Percentiles rank a stretch among this genome's conserved stretches.
These are phyloP conservation scores for Stentor roeselii DNA, from an alignment of 73 alveolate species.

Conservation along the genomic window DNA sequence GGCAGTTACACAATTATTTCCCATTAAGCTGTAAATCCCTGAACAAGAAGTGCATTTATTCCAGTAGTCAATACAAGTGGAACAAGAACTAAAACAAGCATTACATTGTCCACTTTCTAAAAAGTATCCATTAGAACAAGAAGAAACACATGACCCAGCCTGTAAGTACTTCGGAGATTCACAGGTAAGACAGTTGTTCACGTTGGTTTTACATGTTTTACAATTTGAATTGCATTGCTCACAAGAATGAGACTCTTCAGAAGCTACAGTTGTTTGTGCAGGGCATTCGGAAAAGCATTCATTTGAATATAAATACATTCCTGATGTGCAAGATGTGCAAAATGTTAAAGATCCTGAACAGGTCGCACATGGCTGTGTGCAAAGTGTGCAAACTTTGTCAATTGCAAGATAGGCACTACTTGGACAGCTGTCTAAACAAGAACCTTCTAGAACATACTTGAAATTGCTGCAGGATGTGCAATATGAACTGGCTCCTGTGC, in stretches of 20 bases:
- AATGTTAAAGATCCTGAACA: neutral
- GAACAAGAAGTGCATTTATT: neutral
- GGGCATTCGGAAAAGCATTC: conserved; percentile 3
- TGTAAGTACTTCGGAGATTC: neutral
- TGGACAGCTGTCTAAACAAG: neutral
- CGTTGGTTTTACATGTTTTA: neutral
- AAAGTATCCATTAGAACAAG: neutral
- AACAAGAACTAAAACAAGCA: neutral
- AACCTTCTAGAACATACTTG: neutral
- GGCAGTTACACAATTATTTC: neutral
- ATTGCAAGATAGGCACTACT: neutral
- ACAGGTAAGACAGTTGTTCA: neutral
- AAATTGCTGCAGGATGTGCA: neutral
- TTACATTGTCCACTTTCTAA: neutral
- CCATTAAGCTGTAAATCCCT: neutral
- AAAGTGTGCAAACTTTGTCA: neutral
- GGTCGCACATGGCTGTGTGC: neutral
- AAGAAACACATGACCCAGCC: neutral
- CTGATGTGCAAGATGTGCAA: neutral
- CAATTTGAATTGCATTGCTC: neutral
- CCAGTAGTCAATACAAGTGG: neutral
- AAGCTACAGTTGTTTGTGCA: neutral
- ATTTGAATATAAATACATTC: neutral
- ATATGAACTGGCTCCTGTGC: neutral
- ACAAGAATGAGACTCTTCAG: neutral